A percentile compares a stretch with the other conserved stretches of the same genome.
Evolutionary conservation across 441 rosid genomes (phyloP).

Genomic region (Macaranga tanarius): DNA sequence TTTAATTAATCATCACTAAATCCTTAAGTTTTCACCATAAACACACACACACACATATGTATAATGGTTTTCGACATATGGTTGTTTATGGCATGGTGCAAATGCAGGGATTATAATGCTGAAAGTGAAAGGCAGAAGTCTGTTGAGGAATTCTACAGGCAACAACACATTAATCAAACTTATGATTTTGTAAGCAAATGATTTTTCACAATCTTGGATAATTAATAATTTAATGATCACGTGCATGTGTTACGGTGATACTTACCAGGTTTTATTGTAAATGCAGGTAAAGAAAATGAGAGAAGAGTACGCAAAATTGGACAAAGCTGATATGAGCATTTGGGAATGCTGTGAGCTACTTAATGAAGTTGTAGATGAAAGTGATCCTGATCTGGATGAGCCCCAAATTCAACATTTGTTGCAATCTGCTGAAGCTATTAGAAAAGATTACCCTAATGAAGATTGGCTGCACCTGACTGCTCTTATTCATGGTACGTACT

Average conservation of each 20-base stretch:
- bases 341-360: slow-evolving; percentile 94
- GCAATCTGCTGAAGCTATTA: slow-evolving; percentile 84
- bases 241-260: too few species aligned
- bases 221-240: too few species aligned
- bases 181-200: slow-evolving; percentile 51
- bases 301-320: slow-evolving; percentile 56
- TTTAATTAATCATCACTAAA: too few species aligned
- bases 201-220: not conserved
- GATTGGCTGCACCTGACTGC: slow-evolving; percentile 90
- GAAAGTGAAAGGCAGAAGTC: slow-evolving; percentile 57
- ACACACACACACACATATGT: too few species aligned
- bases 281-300: slow-evolving; percentile 67
- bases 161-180: slow-evolving; percentile 75
- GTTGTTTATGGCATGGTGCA: not conserved
- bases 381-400: slow-evolving; percentile 91
- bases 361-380: slow-evolving; percentile 74
- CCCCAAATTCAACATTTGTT: slow-evolving; percentile 86
- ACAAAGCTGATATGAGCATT: slow-evolving; percentile 66
- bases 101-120: slow-evolving; percentile 62
- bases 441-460: slow-evolving; percentile 72
- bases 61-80: too few species aligned
- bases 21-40: too few species aligned
- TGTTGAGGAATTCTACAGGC: slow-evolving; percentile 66
- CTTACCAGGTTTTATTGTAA: too few species aligned
- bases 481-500: slow-evolving; percentile 66